Conservation (phyloP, 257 asterid species). For the Phtheirospermum japonicum region DNA sequence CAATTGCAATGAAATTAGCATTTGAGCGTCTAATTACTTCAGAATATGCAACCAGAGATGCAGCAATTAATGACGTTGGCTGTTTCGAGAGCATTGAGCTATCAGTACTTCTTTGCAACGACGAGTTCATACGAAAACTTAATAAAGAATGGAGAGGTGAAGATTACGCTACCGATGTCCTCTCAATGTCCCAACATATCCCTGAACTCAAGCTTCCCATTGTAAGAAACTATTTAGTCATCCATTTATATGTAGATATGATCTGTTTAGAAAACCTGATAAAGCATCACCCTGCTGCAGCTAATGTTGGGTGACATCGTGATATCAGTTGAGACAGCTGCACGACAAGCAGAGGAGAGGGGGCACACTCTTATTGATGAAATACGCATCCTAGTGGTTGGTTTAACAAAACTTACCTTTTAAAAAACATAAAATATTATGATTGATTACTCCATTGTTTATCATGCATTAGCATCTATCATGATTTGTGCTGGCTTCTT, state of each 20-base stretch:
- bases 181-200: conserved; percentile 94
- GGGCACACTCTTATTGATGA: conserved; percentile 90
- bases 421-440: too few species aligned
- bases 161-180: conserved; percentile 92
- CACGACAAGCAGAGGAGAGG: conserved; percentile 92
- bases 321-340: conserved; percentile 96
- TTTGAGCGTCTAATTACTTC: conserved; percentile 59
- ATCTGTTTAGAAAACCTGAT: conserved; percentile 31
- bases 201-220: conserved; percentile 86
- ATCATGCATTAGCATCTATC: conserved; percentile 15
- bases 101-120: conserved; percentile 91
- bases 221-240: conserved; percentile 45
- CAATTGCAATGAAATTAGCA: conserved; percentile 88
- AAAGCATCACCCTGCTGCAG: conserved; percentile 44
- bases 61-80: conserved; percentile 57
- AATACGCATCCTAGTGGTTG: conserved; percentile 89
- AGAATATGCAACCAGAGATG: conserved; percentile 65
- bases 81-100: conserved; percentile 78
- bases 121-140: conserved; percentile 72
- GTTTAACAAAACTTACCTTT: conserved; percentile 29
- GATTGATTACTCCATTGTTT: conserved; percentile 12
- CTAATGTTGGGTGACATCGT: conserved; percentile 94
- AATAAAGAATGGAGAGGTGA: conserved; percentile 97
- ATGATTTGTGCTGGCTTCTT: conserved; percentile 19
- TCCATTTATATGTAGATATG: conserved; percentile 15